Evolutionary conservation across 345 rosid species (phyloP).

Genomic region (Adansonia digitata): DNA sequence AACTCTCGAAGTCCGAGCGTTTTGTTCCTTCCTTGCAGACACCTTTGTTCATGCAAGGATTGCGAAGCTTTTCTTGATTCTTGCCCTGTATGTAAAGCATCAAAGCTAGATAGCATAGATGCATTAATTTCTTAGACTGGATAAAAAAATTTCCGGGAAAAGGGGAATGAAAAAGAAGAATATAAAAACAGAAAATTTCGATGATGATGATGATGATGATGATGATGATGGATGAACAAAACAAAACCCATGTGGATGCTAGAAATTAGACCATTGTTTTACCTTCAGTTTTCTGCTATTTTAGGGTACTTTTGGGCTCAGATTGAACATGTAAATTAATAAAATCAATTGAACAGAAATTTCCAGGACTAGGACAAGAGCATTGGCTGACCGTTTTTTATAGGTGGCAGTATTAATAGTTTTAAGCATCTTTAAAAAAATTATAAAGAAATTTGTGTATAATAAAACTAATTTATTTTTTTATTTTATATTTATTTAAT

Average conservation of each 20-base stretch:
- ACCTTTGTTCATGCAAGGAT: constrained; percentile 63
- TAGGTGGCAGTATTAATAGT: too few relatives aligned
- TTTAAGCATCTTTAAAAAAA: too few relatives aligned
- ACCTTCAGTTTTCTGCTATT: background rate
- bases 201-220: background rate
- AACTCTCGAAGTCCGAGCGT: constrained; percentile 45
- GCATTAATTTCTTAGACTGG: constrained; percentile 42
- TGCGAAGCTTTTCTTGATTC: constrained; percentile 52
- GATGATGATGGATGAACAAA: background rate
- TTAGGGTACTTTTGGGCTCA: constrained; percentile 3
- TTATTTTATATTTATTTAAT: too few relatives aligned
- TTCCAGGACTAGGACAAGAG: constrained; percentile 7
- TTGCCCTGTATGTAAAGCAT: constrained; percentile 68
- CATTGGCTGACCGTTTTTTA: background rate
- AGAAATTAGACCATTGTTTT: background rate
- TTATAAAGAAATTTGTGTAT: too few relatives aligned
- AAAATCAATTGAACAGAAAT: constrained; percentile 18
- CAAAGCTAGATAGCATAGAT: constrained; percentile 67
- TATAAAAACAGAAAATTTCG: too few relatives aligned
- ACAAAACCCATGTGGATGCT: background rate
- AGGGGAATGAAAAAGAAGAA: background rate
- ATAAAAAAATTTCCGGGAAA: constrained; percentile 29
- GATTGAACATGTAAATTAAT: constrained; percentile 5
- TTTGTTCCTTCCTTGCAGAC: constrained; percentile 90
- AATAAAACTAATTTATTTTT: too few relatives aligned